Evolutionary conservation across 768 basidiomycete genomes (phyloP).

Genomic region (Calocybe cyanea): DNA sequence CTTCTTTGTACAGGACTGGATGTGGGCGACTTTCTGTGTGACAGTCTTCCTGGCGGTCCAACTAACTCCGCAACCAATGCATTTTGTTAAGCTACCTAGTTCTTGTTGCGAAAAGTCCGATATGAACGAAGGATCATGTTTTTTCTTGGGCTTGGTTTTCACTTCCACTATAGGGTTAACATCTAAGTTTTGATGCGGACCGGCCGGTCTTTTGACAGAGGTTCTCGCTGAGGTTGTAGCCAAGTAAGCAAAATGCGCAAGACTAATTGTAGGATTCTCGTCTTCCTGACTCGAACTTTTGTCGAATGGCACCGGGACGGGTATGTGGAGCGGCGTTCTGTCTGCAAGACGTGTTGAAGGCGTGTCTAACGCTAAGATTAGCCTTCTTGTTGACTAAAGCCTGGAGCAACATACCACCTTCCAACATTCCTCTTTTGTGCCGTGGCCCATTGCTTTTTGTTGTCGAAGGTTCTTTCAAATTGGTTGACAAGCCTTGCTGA

Average conservation of each 20-base stretch:
- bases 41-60: conserved; percentile 73
- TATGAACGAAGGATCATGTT: conserved; percentile 18
- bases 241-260: conserved; percentile 40
- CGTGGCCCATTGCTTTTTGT: no score
- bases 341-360: no score
- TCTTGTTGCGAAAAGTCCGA: conserved; percentile 43
- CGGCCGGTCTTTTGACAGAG: neutral
- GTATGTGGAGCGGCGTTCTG: no score
- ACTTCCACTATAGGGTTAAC: conserved; percentile 8
- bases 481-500: no score
- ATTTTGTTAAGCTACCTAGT: conserved; percentile 46
- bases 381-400: no score
- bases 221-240: conserved; percentile 7
- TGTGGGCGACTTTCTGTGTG: conserved; percentile 62
- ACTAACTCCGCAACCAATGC: conserved; percentile 56
- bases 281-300: conserved; percentile 23
- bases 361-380: no score
- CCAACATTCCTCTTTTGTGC: no score
- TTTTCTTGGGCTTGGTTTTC: conserved; percentile 13
- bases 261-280: conserved; percentile 21
- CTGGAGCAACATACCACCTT: no score
- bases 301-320: neutral
- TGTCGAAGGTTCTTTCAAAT: no score
- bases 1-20: conserved; percentile 67
- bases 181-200: conserved; percentile 11